Conservation (phyloP, 2,329 filamentous ascomycete genomes). For the Fusarium anthophilum region DNA sequence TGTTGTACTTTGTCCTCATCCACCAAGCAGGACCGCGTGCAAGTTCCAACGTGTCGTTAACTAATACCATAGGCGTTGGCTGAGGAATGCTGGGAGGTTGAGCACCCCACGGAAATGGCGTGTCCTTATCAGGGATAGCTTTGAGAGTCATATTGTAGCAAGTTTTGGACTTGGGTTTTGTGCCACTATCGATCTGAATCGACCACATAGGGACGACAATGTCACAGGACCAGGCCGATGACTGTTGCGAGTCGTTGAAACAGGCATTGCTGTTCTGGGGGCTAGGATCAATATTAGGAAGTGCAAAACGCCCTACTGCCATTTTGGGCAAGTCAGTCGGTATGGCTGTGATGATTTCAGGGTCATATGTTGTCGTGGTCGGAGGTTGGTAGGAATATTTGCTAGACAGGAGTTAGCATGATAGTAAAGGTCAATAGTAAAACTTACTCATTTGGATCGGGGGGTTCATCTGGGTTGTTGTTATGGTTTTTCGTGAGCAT, state of each 20-base stretch:
- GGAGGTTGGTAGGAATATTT: conserved; percentile 39
- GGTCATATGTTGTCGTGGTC: conserved; percentile 56
- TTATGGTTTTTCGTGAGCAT: conserved; percentile 45
- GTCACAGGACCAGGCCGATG: conserved; percentile 71
- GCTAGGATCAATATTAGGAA: conserved; percentile 64
- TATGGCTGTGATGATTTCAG: conserved; percentile 59
- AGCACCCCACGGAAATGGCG: conserved; percentile 62
- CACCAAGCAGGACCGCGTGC: conserved; percentile 65
- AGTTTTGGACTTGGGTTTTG: conserved; percentile 32
- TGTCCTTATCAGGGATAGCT: conserved; percentile 44
- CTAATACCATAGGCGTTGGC: conserved; percentile 55
- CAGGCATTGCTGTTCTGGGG: conserved; percentile 62
- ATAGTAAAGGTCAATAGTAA: background rate
- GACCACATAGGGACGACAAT: conserved; percentile 57
- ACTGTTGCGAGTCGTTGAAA: conserved; percentile 63
- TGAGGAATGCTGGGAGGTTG: conserved; percentile 58
- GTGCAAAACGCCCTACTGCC: conserved; percentile 62
- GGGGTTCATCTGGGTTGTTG: background rate
- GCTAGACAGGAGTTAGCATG: conserved; percentile 15
- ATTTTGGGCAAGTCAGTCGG: conserved; percentile 63
- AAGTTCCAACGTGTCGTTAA: conserved; percentile 61
- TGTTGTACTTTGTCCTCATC: conserved; percentile 62
- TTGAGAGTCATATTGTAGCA: conserved; percentile 55
- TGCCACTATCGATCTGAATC: conserved; percentile 51
- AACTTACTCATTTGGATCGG: conserved; percentile 27